phyloP scores from a whole-genome alignment of 2,329 filamentous ascomycete genomes.

The Clonostachys rhizophaga region DNA sequence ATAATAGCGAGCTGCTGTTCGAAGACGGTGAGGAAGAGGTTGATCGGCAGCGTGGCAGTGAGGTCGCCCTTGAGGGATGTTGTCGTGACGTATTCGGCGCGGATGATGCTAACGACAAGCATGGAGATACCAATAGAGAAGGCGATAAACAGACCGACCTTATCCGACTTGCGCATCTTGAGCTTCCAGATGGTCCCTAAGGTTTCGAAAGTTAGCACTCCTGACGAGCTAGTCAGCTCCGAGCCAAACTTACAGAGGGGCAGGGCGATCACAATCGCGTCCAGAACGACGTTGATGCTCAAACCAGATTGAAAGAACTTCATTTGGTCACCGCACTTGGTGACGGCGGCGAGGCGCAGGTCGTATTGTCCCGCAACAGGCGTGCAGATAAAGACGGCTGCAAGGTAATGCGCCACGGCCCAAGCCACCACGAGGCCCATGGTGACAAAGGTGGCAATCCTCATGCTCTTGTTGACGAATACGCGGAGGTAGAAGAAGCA shows the following conservation, averaged over 20 bases:
- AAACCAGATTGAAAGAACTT: neutral
- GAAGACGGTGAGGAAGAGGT: neutral
- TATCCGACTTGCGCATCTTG: neutral
- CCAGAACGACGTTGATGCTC: neutral
- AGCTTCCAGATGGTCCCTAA: neutral
- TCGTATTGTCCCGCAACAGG: neutral
- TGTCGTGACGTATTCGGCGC: neutral
- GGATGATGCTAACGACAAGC: neutral
- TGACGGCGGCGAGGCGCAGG: neutral
- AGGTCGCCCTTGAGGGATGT: neutral
- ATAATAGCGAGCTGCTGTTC: neutral
- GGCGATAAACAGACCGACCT: neutral
- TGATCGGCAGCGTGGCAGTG: neutral
- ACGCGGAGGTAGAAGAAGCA: conserved; percentile 1
- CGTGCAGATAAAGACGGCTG: neutral
- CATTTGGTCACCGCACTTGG: neutral
- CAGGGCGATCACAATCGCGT: neutral
- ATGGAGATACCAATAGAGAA: neutral
- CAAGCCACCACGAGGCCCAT: conserved; percentile 1
- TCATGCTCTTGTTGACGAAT: neutral
- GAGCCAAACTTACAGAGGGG: neutral
- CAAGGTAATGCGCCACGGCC: neutral
- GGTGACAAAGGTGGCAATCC: neutral
- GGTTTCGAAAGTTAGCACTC: neutral
- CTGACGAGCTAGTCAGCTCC: no score